Percentiles rank a stretch among this genome's conserved stretches.
phyloP scores from a whole-genome alignment of 1,139 yeast genomes.

The Diutina rugosa region DNA sequence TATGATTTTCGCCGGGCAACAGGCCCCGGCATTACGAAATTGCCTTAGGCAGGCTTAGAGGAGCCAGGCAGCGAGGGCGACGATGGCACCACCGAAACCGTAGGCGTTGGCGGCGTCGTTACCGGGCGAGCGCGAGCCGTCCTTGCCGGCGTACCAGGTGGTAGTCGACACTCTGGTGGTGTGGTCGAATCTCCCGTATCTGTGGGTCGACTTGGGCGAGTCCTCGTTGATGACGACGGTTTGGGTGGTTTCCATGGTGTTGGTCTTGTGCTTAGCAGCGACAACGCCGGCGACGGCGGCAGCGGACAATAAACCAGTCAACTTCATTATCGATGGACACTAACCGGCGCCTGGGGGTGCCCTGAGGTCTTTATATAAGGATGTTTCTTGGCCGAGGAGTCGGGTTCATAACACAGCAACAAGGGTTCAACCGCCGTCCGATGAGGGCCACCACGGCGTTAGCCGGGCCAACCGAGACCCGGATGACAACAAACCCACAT shows the following conservation, averaged over 20 bases:
- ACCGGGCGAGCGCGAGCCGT: neutral
- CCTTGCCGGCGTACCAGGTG: slow-evolving; percentile 1
- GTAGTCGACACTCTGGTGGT: slow-evolving; percentile 1
- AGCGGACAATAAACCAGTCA: neutral
- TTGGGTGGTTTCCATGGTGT: neutral
- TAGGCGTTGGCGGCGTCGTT: neutral
- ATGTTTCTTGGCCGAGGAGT: neutral
- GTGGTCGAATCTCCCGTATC: slow-evolving; percentile 2
- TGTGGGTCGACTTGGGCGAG: slow-evolving; percentile 1
- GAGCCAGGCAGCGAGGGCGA: neutral
- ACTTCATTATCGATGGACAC: neutral
- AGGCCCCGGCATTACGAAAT: neutral
- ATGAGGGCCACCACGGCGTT: too few species aligned
- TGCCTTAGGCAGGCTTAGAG: neutral
- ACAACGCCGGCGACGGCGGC: neutral
- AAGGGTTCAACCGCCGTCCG: neutral
- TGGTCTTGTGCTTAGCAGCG: neutral
- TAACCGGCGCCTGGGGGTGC: neutral
- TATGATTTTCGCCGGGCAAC: neutral
- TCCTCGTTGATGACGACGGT: neutral
- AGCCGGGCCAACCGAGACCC: too few species aligned
- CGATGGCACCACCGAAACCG: neutral
- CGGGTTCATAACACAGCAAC: slow-evolving; percentile 2
- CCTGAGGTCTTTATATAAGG: neutral
- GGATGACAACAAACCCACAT: too few species aligned